Evolutionary conservation across 768 basidiomycete species (phyloP), one percentile per base, ranked within the genome.

Genomic region (Termitomyces sp.): DNA sequence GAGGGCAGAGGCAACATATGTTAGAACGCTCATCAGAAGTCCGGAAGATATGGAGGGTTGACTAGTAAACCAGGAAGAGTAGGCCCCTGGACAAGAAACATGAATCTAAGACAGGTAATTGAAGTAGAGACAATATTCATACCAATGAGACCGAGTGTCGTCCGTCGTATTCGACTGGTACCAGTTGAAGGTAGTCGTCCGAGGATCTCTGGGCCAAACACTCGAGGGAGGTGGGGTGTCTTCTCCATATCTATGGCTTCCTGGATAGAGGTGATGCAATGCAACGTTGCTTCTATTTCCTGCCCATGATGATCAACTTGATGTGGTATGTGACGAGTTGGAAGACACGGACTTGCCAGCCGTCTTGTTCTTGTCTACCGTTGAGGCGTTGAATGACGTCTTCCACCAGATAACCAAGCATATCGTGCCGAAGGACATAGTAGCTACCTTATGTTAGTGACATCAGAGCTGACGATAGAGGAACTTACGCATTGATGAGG

Each of bases 251-350:
- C 82, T 32, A 96, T 80, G 0, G 94, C 93, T 78, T 98, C 96
- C 67, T 96, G 92, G 9, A 94, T 81, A 6, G 89, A 89, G 77
- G 88, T 87, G 43, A 96, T 80, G 68, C 92, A 95, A 69, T 96
- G 92, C 7, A 98, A 72, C 0, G 88, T 88, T 2, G 91, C 91
- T 73, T 98, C 96, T 43, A 94, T 82, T 61, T 92, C 88, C 92
- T 96, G 64, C 0, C 40, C 38, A 25, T 17, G 12, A 54, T 31
- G 17, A 32, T 56, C 12, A 8, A 31, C 15, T 7, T 38, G 31
- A 47, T 62, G 5, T 20, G 31, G 37, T 57, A 34, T 38, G 17
- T 31, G 29, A 42, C n/a, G 49, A 47, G 50, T 52, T 53, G 15
- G 36, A 49, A 56, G 46, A 34, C 11, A 69, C 66, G 55, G 56